Base-by-base conservation (phyloP, 108 stramenopile species). In the Parmales sp. region DNA sequence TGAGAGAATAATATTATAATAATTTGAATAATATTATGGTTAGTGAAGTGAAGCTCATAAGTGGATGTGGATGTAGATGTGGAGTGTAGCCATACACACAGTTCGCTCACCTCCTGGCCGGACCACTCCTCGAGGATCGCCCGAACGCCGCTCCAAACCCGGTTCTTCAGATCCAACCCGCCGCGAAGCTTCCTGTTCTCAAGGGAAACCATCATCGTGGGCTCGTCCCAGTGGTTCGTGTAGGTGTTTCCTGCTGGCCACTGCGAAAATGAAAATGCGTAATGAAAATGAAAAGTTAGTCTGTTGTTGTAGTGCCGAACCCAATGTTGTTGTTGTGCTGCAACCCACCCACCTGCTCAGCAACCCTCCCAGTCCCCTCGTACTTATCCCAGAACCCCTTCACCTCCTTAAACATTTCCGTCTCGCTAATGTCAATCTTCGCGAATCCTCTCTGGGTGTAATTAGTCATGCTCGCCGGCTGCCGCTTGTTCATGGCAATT, bases 381-480 rank as follows among this genome's bases (percentile, higher is more conserved):
- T 85, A 75, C 49, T 84, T 80, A 45, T 88, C 85, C 23, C 67
- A 90, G 50, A 87, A 90, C 38, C 74, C 66, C 51, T 86, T 66
- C 34, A 90, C 73, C 22, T 73, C 37, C 11, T 74, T 49, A 80
- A 79, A 88, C 1, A 90, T 82, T 31, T 54, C 67, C 9, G 68
- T 66, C 22, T 85, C 85, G 3, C n/a, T n/a, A n/a, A 84, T 82
- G 45, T 63, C 64, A 65, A 86, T 86, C 63, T 90, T 86, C 46
- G 71, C 67, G 82, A 88, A 91, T 20, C 90, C 90, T 45, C 82
- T 84, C 18, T 72, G 70, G 1, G 90, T 88, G 67, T 83, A 88
- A 69, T 88, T 87, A 73, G 78, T 72, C 89, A 92, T 88, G 2
- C 80, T 82, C 43, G 79, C 72, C 39, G 91, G 89, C 69, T 92